Evolutionary conservation across 139 green algal genomes (phyloP).

Genomic region (Chlorella sp.): DNA sequence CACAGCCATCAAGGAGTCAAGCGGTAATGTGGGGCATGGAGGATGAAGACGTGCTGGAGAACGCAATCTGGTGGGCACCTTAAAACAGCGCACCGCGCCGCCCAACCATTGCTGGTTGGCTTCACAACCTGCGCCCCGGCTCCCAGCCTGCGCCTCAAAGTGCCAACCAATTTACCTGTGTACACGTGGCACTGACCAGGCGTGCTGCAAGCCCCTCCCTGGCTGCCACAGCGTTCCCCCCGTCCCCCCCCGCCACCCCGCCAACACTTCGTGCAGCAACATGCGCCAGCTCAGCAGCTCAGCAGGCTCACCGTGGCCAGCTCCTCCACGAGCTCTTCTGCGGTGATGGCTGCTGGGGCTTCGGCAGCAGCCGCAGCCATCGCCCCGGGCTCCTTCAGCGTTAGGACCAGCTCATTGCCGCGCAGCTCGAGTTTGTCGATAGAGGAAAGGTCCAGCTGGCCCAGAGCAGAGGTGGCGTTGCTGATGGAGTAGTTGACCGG

Average conservation of each 20-base stretch:
- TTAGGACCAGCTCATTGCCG: slow-evolving; percentile 38
- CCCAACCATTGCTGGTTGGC: too few species aligned
- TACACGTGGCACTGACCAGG: too few species aligned
- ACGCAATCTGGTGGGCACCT: too few species aligned
- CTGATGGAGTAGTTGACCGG: neutral
- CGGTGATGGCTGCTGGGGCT: neutral
- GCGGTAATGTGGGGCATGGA: neutral
- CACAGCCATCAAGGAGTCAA: neutral
- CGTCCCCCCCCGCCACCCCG: too few species aligned
- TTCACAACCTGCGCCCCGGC: too few species aligned
- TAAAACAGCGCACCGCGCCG: too few species aligned
- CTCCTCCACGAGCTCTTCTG: neutral
- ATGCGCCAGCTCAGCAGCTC: neutral
- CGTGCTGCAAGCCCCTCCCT: too few species aligned
- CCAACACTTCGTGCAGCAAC: neutral
- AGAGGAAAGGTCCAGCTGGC: slow-evolving; percentile 7
- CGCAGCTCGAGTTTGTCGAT: slow-evolving; percentile 33
- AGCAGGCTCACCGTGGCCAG: neutral
- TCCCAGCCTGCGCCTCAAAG: too few species aligned
- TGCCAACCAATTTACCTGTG: too few species aligned
- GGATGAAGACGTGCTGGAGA: neutral
- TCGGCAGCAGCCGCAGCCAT: neutral
- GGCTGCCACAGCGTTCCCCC: too few species aligned
- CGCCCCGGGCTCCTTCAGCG: neutral
- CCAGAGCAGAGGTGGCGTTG: neutral